Evolutionary conservation across 352 stramenopile genomes (phyloP), one percentile per base, ranked within the genome.

Genomic region (Bremia lactucae): DNA sequence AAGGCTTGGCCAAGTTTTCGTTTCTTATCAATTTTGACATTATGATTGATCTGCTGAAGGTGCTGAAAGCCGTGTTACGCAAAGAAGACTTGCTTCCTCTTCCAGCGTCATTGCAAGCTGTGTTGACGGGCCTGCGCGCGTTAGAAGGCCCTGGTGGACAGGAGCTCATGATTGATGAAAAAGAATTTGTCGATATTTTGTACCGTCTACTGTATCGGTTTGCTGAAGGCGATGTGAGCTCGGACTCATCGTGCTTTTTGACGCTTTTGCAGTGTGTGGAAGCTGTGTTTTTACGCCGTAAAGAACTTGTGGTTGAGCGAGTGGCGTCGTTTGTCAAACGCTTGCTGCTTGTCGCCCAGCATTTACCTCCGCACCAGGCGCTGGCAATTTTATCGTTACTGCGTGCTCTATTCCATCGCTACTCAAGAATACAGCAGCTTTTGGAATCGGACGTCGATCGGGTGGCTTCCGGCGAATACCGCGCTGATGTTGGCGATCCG

Each of bases 1-100:
- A 88, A 47, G 94, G 94, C 2, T 71, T 98, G 31, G 77, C 86
- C 29, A 97, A 97, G 53, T 97, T 95, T 72, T 91, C 89, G 11
- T 96, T 98, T 72, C 49, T 98, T 7, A 97, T 98, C 47, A 97
- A 98, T 56, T 70, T 98, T n/a, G 93, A 98, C 62, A 97, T 96
- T 25, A 94, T 98, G 65, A 85, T 96, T 19, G 91, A 98, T 58
- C 55, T 98, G 34, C 70, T 98, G 44, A 95, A 91, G 47, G 85
- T 98, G 28, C 73, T 98, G 19, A 98, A 97, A 60, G 65, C 85
- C 18, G 67, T 98, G 45, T 68, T 98, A 19, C 74, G 77, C 23
- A 46, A 65, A 57, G 64, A 92, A 38, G 77, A 69, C 43, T 67
- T 84, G 25, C 38, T 90, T 26, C 79, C 81, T 10, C 61, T 93